These are phyloP conservation scores for Penicillium soppii DNA, from an alignment of 495 filamentous ascomycete genomes.

Conservation along the genomic window DNA sequence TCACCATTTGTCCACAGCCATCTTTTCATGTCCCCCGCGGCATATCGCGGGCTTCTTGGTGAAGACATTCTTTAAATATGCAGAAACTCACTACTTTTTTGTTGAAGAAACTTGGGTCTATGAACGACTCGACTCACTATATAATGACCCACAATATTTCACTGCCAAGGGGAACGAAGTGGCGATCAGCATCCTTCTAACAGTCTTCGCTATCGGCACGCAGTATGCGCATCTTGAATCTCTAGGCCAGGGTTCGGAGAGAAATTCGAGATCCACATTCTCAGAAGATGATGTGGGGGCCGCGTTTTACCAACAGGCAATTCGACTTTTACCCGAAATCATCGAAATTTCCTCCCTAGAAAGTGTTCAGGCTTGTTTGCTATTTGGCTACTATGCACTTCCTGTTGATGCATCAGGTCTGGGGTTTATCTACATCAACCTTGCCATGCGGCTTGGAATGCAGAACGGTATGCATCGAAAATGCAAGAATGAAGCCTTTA, in stretches of 20 bases:
- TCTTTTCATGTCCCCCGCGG: slow-evolving; percentile 35
- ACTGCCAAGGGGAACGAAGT: slow-evolving; percentile 27
- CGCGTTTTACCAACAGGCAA: slow-evolving; percentile 39
- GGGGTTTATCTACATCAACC: slow-evolving; percentile 36
- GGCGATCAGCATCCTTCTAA: slow-evolving; percentile 32
- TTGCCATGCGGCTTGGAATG: slow-evolving; percentile 37
- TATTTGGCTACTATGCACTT: slow-evolving; percentile 36
- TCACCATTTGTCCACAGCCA: slow-evolving; percentile 23
- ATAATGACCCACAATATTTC: slow-evolving; percentile 22
- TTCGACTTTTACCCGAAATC: slow-evolving; percentile 39
- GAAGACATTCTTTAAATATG: slow-evolving; percentile 38
- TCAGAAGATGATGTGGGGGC: slow-evolving; percentile 40
- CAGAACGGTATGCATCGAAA: slow-evolving; percentile 45
- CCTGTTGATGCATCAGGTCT: slow-evolving; percentile 39
- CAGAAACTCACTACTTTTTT: slow-evolving; percentile 37
- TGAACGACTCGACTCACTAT: slow-evolving; percentile 26
- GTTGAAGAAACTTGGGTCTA: slow-evolving; percentile 31
- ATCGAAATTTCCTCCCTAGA: slow-evolving; percentile 38
- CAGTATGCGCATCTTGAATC: slow-evolving; percentile 43
- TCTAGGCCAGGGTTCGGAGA: slow-evolving; percentile 1
- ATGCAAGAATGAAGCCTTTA: slow-evolving; percentile 25
- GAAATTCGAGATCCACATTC: slow-evolving; percentile 12
- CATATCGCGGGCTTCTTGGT: slow-evolving; percentile 38
- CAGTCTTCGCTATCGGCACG: slow-evolving; percentile 41
- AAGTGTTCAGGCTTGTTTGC: slow-evolving; percentile 42